Evolutionary conservation across 257 asterid genomes (phyloP).

Genomic region (Solanum pennellii): DNA sequence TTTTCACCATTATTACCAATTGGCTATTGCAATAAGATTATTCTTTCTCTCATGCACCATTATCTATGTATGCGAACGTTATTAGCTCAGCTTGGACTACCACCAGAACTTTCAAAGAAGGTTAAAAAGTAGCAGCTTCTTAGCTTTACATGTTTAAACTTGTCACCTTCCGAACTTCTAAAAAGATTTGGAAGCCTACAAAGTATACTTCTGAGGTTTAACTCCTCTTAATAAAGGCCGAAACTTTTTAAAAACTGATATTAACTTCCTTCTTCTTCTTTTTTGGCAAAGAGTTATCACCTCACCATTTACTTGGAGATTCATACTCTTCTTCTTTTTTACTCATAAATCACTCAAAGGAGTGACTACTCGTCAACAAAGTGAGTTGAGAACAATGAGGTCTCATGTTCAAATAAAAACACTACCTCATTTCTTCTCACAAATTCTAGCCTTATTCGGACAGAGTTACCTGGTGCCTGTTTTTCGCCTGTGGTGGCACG

Average conservation of each 20-base stretch:
- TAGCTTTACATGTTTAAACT: background rate
- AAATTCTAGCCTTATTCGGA: background rate
- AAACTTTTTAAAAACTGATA: background rate
- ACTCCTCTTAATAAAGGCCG: background rate
- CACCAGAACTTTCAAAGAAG: background rate
- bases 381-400: background rate
- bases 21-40: background rate
- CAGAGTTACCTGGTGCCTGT: background rate
- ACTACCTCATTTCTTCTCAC: background rate
- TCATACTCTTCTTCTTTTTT: background rate
- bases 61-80: background rate
- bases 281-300: background rate
- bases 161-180: background rate
- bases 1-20: background rate
- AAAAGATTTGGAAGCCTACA: background rate
- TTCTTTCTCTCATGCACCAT: background rate
- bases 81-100: background rate
- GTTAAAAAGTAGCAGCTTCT: background rate
- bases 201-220: background rate
- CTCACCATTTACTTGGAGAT: background rate
- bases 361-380: background rate
- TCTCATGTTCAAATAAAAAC: background rate
- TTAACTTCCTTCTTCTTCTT: background rate
- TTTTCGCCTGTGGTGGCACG: background rate
- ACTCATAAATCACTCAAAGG: background rate